Conservation (phyloP, 139 green algal species). For the Closterium sp. region DNA sequence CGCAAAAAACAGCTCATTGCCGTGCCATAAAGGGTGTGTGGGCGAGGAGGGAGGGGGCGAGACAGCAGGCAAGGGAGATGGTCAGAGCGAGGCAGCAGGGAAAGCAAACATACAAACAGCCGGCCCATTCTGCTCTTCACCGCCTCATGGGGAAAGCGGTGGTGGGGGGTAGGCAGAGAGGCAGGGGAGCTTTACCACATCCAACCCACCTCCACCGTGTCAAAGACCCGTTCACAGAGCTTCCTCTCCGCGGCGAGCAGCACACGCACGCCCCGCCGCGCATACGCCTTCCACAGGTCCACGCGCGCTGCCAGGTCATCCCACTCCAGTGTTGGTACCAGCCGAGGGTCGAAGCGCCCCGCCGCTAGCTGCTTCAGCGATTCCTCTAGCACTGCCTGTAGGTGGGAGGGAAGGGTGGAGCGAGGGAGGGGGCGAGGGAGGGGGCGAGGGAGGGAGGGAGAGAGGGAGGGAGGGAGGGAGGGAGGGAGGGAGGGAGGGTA, state of each 20-base stretch:
- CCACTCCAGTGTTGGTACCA: slow-evolving; percentile 7
- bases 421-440: neutral
- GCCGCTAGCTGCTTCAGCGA: neutral
- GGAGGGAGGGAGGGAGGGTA: neutral
- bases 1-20: neutral
- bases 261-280: slow-evolving; percentile 7
- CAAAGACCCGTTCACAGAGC: slow-evolving; percentile 26
- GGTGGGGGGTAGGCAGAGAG: too few relatives aligned
- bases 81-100: too few relatives aligned
- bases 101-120: neutral
- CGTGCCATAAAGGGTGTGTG: too few relatives aligned
- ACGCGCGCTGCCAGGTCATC: slow-evolving; percentile 9
- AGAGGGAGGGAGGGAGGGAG: neutral
- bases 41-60: neutral
- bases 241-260: slow-evolving; percentile 21
- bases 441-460: neutral
- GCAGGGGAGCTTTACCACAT: too few relatives aligned
- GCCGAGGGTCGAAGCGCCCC: neutral
- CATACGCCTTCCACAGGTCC: slow-evolving; percentile 4
- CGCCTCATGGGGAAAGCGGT: too few relatives aligned
- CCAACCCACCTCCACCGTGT: neutral
- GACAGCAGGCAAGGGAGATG: neutral
- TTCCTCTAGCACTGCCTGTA: neutral
- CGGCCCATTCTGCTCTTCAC: too few relatives aligned
- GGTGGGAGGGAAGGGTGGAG: neutral